Conservation (phyloP, 2,329 filamentous ascomycete genomes). For the Rhinocladiella mackenziei region DNA sequence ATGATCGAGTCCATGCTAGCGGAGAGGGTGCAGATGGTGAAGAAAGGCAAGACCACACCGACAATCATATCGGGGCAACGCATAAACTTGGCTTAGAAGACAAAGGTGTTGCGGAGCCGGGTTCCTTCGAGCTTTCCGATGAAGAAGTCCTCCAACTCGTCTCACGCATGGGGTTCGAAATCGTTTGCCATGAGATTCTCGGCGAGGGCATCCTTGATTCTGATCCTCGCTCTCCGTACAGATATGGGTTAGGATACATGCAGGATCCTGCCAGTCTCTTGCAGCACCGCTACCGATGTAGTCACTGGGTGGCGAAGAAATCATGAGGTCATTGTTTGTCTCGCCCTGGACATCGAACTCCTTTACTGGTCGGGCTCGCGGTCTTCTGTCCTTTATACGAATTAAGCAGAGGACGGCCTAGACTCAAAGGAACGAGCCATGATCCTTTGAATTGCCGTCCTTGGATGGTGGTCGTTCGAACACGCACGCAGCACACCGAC, state of each 20-base stretch:
- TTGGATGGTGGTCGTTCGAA: too few relatives aligned
- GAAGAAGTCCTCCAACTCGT: constrained; percentile 81
- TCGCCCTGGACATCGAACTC: too few relatives aligned
- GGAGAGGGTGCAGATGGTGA: constrained; percentile 44
- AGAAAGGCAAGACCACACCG: background rate
- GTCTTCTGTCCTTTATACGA: too few relatives aligned
- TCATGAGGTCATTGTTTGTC: background rate
- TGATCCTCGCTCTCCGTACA: background rate
- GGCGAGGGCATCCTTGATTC: background rate
- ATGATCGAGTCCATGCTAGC: constrained; percentile 64
- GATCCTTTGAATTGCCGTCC: too few relatives aligned
- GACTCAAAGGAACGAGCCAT: too few relatives aligned
- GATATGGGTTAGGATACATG: constrained; percentile 67
- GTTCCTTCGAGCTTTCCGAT: constrained; percentile 82
- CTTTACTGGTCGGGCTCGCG: too few relatives aligned
- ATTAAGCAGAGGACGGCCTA: too few relatives aligned
- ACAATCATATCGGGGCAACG: background rate
- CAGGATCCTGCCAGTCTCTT: constrained; percentile 82
- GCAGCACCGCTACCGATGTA: constrained; percentile 73
- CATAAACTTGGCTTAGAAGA: constrained; percentile 13
- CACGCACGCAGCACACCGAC: too few relatives aligned
- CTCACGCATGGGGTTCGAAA: constrained; percentile 67
- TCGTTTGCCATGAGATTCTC: constrained; percentile 57
- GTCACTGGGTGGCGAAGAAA: constrained; percentile 83
- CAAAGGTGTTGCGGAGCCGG: constrained; percentile 76